These are phyloP conservation scores for Penicillium sp. DNA, from an alignment of 2,329 filamentous ascomycete genomes.

Conservation along the genomic window DNA sequence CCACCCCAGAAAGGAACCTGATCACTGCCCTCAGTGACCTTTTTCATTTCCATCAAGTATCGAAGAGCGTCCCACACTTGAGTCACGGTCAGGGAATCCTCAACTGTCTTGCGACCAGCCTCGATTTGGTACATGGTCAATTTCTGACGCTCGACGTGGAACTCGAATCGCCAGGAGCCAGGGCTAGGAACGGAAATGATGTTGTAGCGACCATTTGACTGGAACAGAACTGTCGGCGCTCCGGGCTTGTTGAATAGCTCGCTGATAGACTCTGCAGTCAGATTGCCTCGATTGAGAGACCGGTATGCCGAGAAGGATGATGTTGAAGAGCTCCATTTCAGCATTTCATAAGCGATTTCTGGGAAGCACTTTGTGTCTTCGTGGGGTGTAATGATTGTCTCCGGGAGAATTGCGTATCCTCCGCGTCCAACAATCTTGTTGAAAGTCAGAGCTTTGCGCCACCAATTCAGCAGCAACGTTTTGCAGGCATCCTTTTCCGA, in stretches of 20 bases:
- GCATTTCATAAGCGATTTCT: slow-evolving; percentile 51
- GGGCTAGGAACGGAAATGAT: slow-evolving; percentile 40
- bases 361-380: slow-evolving; percentile 24
- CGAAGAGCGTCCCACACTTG: slow-evolving; percentile 40
- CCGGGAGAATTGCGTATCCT: slow-evolving; percentile 20
- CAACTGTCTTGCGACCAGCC: slow-evolving; percentile 7
- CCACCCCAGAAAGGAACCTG: slow-evolving; percentile 72
- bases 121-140: slow-evolving; percentile 27
- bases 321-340: slow-evolving; percentile 35
- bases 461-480: slow-evolving; percentile 73
- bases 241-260: slow-evolving; percentile 37
- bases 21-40: slow-evolving; percentile 34
- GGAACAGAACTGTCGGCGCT: slow-evolving; percentile 38
- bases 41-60: slow-evolving; percentile 44
- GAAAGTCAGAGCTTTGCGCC: slow-evolving; percentile 64
- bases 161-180: slow-evolving; percentile 41
- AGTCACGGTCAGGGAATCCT: slow-evolving; percentile 23
- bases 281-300: slow-evolving; percentile 21
- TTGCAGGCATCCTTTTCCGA: slow-evolving; percentile 61
- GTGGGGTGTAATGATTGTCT: slow-evolving; percentile 21
- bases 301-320: slow-evolving; percentile 29
- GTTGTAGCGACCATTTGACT: slow-evolving; percentile 47
- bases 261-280: slow-evolving; percentile 36
- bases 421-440: slow-evolving; percentile 46
- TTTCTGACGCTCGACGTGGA: slow-evolving; percentile 26